Evolutionary conservation across 1,284 basidiomycete species (phyloP), one percentile per base, ranked within the genome.

Genomic region (Polyporus tsugae): DNA sequence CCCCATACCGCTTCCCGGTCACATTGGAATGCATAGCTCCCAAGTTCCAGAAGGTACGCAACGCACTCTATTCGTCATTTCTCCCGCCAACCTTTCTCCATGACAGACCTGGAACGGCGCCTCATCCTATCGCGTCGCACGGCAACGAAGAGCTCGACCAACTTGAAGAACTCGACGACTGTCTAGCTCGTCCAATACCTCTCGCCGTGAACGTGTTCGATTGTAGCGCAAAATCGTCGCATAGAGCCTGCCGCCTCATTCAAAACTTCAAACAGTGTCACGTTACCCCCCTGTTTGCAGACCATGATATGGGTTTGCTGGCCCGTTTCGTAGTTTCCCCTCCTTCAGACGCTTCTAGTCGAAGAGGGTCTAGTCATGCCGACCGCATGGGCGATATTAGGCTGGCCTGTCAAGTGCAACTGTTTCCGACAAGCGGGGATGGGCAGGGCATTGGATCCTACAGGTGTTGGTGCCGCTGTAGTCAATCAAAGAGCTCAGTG

Each of bases 11-110:
- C 74, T 98, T 99, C 82, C 91, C 94, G 75, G 96, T 99, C 79
- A 98, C 96, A 0, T 99, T 99, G 75, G 98, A 99, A 80, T 99
- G 97, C 81, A 97, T 99, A 74, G 93, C 96, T 7, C 91, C 92
- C 10, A 29, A 29, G 85, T 99, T 63, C 90, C 93, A 76, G 97
- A 99, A 76, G 96, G 95, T 95, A 72, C 60, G 41, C 57, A 3
- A 19, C n/a, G 0, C 41, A 41, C 44, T 11, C 4, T 7, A 13
- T 60, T 15, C 46, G 15, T 63, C 4, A 2, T 39, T 44, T 6
- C 25, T 10, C 29, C 35, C 25, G 15, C 55, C 49, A 35, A 44
- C 15, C 60, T 10, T 19, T 17, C 17, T 0, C 39, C 36, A 6
- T 15, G 10, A 11, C 76, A 97, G 97, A 99, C 81, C 89, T 99